Conservation (phyloP, 2,329 filamentous ascomycete species). For the Aspergillus viridinutans region DNA sequence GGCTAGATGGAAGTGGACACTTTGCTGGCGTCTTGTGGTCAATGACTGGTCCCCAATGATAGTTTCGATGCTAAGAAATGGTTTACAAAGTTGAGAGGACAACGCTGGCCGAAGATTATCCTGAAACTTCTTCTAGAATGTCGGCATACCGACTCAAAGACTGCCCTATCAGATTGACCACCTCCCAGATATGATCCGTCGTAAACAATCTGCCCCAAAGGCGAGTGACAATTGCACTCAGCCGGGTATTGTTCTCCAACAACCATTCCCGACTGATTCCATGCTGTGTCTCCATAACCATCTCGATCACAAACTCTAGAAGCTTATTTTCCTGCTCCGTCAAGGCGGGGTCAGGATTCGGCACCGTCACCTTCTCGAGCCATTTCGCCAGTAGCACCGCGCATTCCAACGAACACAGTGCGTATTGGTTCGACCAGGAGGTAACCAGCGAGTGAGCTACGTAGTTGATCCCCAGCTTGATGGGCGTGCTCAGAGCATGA, state of each 20-base stretch:
- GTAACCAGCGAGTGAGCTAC: slow-evolving; percentile 54
- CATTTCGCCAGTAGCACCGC: slow-evolving; percentile 51
- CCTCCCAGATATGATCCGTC: slow-evolving; percentile 35
- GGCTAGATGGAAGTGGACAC: not conserved
- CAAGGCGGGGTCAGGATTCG: slow-evolving; percentile 20
- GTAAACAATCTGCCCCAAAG: slow-evolving; percentile 34
- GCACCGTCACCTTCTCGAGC: slow-evolving; percentile 29
- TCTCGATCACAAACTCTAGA: slow-evolving; percentile 34
- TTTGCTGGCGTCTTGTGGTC: no score
- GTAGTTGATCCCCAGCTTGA: slow-evolving; percentile 52
- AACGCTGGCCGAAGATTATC: not conserved
- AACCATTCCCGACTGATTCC: slow-evolving; percentile 29
- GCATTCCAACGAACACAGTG: slow-evolving; percentile 52
- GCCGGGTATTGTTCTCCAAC: slow-evolving; percentile 28
- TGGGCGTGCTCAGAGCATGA: slow-evolving; percentile 54
- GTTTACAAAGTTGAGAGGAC: not conserved
- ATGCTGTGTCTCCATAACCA: slow-evolving; percentile 34
- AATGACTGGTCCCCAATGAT: not conserved
- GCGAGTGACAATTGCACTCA: slow-evolving; percentile 29
- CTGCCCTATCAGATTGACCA: slow-evolving; percentile 33
- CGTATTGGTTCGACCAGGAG: slow-evolving; percentile 56
- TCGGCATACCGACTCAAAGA: slow-evolving; percentile 32
- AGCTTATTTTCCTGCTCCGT: slow-evolving; percentile 31
- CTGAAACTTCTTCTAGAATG: slow-evolving; percentile 17
- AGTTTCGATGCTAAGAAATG: not conserved